Base-by-base conservation (phyloP, 768 basidiomycete genomes). In the Saitozyma sp. region DNA sequence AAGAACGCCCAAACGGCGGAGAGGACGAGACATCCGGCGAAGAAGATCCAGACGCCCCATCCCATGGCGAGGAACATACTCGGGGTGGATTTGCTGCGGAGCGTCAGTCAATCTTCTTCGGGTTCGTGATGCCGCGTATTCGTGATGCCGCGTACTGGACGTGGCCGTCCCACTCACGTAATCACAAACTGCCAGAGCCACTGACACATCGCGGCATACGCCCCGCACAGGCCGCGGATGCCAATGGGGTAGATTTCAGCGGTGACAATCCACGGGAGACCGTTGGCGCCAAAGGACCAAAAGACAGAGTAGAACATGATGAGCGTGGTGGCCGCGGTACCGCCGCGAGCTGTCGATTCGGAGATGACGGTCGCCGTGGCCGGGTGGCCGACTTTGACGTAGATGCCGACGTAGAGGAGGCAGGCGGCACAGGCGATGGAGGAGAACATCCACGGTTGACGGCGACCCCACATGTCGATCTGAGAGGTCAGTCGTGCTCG, bases 331-430 rank as follows among this genome's bases (percentile, higher is more conserved):
- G 76, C 77, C 3, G 69, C 77, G 40, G 64, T 63, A 38, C 75
- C 74, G 17, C 65, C 73, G 50, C 57, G 19, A 13, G 11, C 37
- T 8, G 57, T 54, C 39, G 7, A 42, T n/a, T 58, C 45, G 9
- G 50, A 72, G 29, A 29, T 29, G 40, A 64, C 39, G 49, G 63
- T 50, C 20, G 78, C 62, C 3, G 66, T 39, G 8, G 75, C 64
- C 8, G 81, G 79, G 54, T 81, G 68, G 0, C 76, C 79, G 56
- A 83, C 66, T 38, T 81, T 81, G 65, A 83, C 81, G 68, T 82
- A 84, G 6, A 80, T 83, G 5, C 80, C 83, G 58, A 84, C 79
- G 65, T 82, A 83, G 56, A 80, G 82, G 80, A 84, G 82, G 38
- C 76, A 80, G 39, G 82, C 29, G 0, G 80, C 76, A 20, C 83